Percentiles rank a stretch among this genome's conserved stretches.
phyloP scores from a whole-genome alignment of 1,139 yeast genomes.

The Taiozyma sp. region DNA sequence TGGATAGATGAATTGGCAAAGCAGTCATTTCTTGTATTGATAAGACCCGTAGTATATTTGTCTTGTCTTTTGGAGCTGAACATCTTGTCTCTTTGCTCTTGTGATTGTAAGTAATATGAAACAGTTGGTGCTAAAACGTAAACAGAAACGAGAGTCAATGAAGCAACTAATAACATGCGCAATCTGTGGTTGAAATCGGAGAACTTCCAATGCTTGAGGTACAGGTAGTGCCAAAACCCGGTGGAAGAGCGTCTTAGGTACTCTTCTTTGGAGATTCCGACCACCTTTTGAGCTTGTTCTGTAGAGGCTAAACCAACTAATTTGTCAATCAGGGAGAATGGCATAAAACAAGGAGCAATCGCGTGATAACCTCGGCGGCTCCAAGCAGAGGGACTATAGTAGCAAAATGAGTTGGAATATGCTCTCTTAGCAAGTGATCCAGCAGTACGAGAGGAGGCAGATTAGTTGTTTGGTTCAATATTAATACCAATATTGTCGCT shows the following conservation, averaged over 20 bases:
- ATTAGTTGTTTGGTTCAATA: neutral
- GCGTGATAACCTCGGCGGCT: neutral
- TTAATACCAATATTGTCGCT: neutral
- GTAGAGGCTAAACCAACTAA: neutral
- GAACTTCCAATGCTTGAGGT: slow-evolving; percentile 20
- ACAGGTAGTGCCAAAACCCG: slow-evolving; percentile 10
- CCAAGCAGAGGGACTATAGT: neutral
- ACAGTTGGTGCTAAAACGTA: slow-evolving; percentile 27
- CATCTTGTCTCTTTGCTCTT: slow-evolving; percentile 19
- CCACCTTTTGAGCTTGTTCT: neutral
- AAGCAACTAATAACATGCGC: slow-evolving; percentile 18
- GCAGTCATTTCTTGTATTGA: slow-evolving; percentile 82
- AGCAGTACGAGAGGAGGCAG: neutral
- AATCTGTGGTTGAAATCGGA: slow-evolving; percentile 6
- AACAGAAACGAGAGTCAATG: slow-evolving; percentile 16
- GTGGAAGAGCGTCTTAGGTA: slow-evolving; percentile 9
- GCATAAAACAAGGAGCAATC: neutral
- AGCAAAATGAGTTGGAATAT: neutral
- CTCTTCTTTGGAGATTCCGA: slow-evolving; percentile 10
- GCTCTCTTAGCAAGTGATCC: neutral
- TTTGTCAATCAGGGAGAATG: neutral
- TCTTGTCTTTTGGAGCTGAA: slow-evolving; percentile 50
- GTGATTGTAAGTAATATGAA: slow-evolving; percentile 11
- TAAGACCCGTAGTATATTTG: slow-evolving; percentile 73
- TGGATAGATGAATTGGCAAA: slow-evolving; percentile 91